Evolutionary conservation across 2,329 filamentous ascomycete genomes (phyloP).

Genomic region (Fusarium avenaceum): DNA sequence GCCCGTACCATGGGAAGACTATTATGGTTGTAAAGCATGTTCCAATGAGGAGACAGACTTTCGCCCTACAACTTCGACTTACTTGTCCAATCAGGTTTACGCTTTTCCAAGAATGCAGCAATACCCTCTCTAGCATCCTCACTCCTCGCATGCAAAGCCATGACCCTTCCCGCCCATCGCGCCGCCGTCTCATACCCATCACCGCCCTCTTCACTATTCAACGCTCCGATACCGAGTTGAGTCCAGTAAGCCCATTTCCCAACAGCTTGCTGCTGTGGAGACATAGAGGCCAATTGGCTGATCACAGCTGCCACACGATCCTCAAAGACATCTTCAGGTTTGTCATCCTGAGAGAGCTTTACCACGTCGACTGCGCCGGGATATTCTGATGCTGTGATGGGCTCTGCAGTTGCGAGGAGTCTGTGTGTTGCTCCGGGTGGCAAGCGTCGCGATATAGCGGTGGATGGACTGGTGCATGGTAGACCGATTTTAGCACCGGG

Average conservation of each 20-base stretch:
- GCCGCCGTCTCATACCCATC: slow-evolving; percentile 43
- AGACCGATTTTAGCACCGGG: slow-evolving; percentile 45
- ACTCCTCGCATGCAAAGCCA: slow-evolving; percentile 46
- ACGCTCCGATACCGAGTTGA: slow-evolving; percentile 30
- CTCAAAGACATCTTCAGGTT: slow-evolving; percentile 20
- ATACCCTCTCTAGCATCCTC: slow-evolving; percentile 44
- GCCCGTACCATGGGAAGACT: too few species aligned
- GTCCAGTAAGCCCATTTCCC: slow-evolving; percentile 48
- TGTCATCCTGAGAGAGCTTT: neutral
- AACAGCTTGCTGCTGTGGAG: slow-evolving; percentile 40
- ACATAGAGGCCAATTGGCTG: slow-evolving; percentile 16
- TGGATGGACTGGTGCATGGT: slow-evolving; percentile 46
- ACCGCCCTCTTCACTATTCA: slow-evolving; percentile 7
- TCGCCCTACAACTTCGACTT: neutral
- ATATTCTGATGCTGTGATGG: slow-evolving; percentile 26
- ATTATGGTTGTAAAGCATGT: too few species aligned
- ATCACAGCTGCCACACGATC: slow-evolving; percentile 24
- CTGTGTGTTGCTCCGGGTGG: slow-evolving; percentile 36
- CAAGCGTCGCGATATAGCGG: slow-evolving; percentile 38
- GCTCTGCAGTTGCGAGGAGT: slow-evolving; percentile 38
- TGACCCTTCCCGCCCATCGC: slow-evolving; percentile 42
- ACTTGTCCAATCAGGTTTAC: slow-evolving; percentile 32
- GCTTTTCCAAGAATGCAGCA: slow-evolving; percentile 41
- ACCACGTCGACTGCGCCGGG: slow-evolving; percentile 42
- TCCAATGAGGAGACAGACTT: neutral